Percentiles rank a stretch among this genome's conserved stretches.
Conservation (phyloP, 441 rosid genomes). For the Erodium chrysanthum region DNA sequence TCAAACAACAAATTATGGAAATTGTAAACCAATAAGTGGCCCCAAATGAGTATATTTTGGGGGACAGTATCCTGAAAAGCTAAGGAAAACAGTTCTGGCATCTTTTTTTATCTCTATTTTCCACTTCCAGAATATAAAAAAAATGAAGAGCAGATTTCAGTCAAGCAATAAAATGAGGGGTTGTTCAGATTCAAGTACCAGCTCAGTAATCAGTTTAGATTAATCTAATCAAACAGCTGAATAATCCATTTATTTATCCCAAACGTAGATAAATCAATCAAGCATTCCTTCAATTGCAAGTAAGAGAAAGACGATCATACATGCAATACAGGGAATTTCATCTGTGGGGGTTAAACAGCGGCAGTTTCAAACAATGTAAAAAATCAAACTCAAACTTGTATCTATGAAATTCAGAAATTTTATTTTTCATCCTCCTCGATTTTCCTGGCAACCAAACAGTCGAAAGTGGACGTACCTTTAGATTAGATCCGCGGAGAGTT, state of each 20-base stretch:
- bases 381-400: not conserved
- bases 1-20: not conserved
- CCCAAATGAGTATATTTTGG: not conserved
- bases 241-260: not conserved
- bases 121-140: not conserved
- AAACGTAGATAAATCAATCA: not conserved
- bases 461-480: slow-evolving; percentile 3
- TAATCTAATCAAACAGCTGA: not conserved
- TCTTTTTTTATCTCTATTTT: not conserved
- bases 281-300: slow-evolving; percentile 3
- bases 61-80: not conserved
- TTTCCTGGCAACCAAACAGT: slow-evolving; percentile 2
- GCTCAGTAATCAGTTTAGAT: not conserved
- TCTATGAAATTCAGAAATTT: not conserved
- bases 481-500: not conserved
- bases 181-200: not conserved
- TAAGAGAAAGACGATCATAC: not conserved
- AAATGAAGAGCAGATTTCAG: not conserved
- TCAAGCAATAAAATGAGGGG: not conserved
- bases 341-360: not conserved
- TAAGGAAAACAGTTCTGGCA: not conserved
- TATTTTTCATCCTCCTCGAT: not conserved
- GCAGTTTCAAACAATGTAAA: not conserved
- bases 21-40: not conserved
- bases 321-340: not conserved